Conservation (phyloP, 768 basidiomycete species). For the Pulveroboletus ravenelii region DNA sequence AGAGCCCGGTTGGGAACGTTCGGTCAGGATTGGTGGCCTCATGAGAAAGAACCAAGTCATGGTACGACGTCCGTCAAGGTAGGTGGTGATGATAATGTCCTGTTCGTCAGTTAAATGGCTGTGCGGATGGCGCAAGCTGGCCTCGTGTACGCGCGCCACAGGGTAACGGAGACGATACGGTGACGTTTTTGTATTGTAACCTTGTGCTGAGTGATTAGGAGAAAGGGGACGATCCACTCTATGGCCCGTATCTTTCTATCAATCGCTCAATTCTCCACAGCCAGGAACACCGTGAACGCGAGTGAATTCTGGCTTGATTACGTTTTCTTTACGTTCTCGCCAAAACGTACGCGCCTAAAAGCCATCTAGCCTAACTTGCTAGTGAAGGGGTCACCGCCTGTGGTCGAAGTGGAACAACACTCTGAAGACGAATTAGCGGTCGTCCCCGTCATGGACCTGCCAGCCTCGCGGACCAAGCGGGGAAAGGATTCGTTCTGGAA, state of each 20-base stretch:
- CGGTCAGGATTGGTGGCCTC: constrained; percentile 70
- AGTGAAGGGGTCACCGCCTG: neutral
- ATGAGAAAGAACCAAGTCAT: constrained; percentile 58
- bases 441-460: constrained; percentile 8
- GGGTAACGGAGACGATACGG: constrained; percentile 66
- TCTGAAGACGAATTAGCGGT: constrained; percentile 24
- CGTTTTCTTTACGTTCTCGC: constrained; percentile 37
- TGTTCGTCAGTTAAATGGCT: constrained; percentile 1
- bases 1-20: constrained; percentile 72
- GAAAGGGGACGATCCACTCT: constrained; percentile 82
- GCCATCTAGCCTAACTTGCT: neutral
- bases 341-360: constrained; percentile 28
- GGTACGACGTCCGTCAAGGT: constrained; percentile 72
- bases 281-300: constrained; percentile 71
- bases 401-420: constrained; percentile 2
- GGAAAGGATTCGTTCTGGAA: constrained; percentile 18
- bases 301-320: constrained; percentile 42
- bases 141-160: constrained; percentile 76
- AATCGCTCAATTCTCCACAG: constrained; percentile 33
- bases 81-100: neutral
- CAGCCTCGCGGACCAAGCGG: constrained; percentile 12
- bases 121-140: constrained; percentile 79
- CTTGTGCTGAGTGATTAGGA: constrained; percentile 84
- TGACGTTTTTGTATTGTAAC: constrained; percentile 82
- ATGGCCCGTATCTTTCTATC: constrained; percentile 24